Percentiles rank a stretch among this genome's conserved stretches.
phyloP scores from a whole-genome alignment of 331 rosid genomes.

The Malus hybrid region DNA sequence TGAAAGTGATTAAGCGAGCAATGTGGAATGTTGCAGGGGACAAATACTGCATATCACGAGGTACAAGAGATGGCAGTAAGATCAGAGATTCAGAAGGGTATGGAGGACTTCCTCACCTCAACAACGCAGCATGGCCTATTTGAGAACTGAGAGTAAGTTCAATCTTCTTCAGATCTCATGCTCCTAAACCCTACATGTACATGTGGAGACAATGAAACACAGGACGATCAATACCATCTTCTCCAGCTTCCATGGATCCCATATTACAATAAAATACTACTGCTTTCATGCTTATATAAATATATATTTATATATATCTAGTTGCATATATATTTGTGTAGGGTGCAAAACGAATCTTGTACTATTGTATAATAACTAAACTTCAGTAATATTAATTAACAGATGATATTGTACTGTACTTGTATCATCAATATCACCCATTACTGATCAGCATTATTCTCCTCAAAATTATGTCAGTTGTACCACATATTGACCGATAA shows the following conservation, averaged over 20 bases:
- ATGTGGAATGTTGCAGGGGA: conserved; percentile 23
- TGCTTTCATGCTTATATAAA: not conserved
- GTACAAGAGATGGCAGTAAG: conserved; percentile 26
- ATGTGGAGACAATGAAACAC: not conserved
- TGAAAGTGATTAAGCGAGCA: not conserved
- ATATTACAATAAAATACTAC: not conserved
- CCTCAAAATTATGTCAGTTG: no score
- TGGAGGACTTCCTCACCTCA: conserved; percentile 21
- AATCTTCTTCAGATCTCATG: not conserved
- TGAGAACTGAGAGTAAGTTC: not conserved
- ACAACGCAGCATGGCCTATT: conserved; percentile 24
- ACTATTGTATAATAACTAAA: not conserved
- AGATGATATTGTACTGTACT: not conserved
- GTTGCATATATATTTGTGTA: not conserved
- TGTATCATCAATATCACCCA: not conserved
- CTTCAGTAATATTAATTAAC: not conserved
- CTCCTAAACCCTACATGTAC: not conserved
- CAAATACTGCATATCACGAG: conserved; percentile 17
- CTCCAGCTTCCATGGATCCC: not conserved
- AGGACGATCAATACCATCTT: not conserved
- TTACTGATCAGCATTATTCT: not conserved
- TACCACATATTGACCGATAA: no score
- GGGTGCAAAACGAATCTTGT: not conserved
- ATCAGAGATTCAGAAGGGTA: conserved; percentile 24
- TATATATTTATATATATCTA: not conserved